Percentiles rank a stretch among this genome's conserved stretches.
These are phyloP conservation scores for Oryza officinalis DNA, from an alignment of 176 grass and related monocot species.

Conservation along the genomic window DNA sequence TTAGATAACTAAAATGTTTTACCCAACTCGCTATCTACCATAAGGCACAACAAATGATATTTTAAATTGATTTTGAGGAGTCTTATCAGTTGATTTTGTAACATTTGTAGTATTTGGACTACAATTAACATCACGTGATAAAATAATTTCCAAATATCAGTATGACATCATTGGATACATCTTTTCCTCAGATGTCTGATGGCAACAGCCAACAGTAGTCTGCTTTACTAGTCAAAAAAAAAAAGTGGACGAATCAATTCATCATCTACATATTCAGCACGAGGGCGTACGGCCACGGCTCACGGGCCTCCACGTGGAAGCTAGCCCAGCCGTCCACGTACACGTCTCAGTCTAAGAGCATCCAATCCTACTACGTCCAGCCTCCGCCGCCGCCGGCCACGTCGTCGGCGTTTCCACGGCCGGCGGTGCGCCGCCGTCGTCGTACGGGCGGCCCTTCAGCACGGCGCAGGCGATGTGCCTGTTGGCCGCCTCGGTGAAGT, in stretches of 20 bases:
- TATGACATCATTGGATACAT: not conserved
- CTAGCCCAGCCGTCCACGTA: not conserved
- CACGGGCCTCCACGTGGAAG: not conserved
- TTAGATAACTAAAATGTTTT: too few relatives aligned
- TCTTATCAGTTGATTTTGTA: not conserved
- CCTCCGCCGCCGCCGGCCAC: not conserved
- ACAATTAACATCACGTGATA: too few relatives aligned
- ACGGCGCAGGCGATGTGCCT: not conserved
- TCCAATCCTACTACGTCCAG: not conserved
- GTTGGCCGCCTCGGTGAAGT: conserved; percentile 20
- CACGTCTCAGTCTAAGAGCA: not conserved
- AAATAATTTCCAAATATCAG: not conserved
- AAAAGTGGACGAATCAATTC: not conserved
- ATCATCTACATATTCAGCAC: not conserved
- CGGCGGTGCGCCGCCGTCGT: not conserved
- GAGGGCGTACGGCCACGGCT: not conserved
- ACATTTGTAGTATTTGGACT: not conserved
- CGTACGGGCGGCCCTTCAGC: not conserved
- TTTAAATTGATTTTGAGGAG: too few relatives aligned
- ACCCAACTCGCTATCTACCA: accelerated
- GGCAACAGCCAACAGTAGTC: not conserved
- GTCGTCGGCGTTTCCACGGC: too few relatives aligned
- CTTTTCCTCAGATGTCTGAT: not conserved
- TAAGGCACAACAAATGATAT: not conserved
- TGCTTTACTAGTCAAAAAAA: not conserved